Evolutionary conservation across 2,329 filamentous ascomycete genomes (phyloP).

Genomic region (Cadophora gregata): DNA sequence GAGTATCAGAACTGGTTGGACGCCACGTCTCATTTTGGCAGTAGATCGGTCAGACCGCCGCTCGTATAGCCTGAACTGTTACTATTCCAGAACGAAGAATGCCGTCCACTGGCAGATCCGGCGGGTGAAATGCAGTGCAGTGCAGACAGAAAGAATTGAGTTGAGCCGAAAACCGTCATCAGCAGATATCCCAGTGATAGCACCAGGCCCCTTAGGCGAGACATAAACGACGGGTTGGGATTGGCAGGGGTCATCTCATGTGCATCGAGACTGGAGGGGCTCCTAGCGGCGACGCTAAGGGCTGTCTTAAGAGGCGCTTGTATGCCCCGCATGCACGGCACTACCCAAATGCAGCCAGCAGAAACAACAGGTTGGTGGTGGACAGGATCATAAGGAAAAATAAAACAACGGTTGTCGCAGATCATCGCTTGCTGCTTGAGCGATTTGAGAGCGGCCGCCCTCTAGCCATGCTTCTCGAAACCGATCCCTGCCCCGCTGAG

Average conservation of each 20-base stretch:
- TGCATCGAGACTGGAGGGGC: slow-evolving; percentile 10
- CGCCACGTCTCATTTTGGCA: slow-evolving; percentile 14
- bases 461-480: slow-evolving; percentile 5
- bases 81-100: not conserved
- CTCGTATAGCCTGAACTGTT: slow-evolving; percentile 12
- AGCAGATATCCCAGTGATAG: not conserved
- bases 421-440: slow-evolving; percentile 5
- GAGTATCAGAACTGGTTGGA: not conserved
- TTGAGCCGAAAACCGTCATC: slow-evolving; percentile 12
- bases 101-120: slow-evolving; percentile 10
- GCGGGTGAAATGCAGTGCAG: slow-evolving; percentile 7
- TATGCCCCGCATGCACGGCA: not conserved
- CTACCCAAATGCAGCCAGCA: not conserved
- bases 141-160: not conserved
- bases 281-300: not conserved
- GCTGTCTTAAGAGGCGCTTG: not conserved
- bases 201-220: not conserved
- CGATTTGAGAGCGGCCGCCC: not conserved
- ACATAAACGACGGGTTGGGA: not conserved
- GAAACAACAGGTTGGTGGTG: not conserved
- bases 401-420: slow-evolving; percentile 9
- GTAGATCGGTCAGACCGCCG: slow-evolving; percentile 16
- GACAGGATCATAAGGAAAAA: not conserved
- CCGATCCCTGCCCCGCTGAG: not conserved
- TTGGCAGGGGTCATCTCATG: slow-evolving; percentile 2